phyloP scores from a whole-genome alignment of 352 stramenopile species.

The Phytopythium helicoides region DNA sequence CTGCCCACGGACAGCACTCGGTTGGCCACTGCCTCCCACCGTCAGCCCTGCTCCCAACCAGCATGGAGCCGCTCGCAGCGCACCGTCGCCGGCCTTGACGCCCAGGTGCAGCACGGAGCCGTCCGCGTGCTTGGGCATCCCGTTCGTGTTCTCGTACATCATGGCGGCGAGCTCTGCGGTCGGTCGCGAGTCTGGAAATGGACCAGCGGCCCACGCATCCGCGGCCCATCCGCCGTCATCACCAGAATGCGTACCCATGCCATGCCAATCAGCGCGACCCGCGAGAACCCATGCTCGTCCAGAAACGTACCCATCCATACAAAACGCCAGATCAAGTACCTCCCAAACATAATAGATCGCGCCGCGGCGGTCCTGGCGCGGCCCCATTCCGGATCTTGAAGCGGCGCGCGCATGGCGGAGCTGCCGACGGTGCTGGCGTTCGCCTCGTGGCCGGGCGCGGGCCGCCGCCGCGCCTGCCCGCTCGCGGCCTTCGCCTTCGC shows the following conservation, averaged over 20 bases:
- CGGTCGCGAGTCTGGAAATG: too few relatives aligned
- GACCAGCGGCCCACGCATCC: too few relatives aligned
- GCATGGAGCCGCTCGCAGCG: background rate
- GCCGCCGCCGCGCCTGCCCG: constrained; percentile 41
- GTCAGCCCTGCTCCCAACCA: background rate
- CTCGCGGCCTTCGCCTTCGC: constrained; percentile 54
- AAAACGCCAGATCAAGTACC: too few relatives aligned
- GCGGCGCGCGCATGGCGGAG: too few relatives aligned
- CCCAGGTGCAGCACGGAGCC: constrained; percentile 42
- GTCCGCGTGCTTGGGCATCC: constrained; percentile 37
- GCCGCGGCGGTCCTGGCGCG: too few relatives aligned
- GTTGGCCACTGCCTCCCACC: constrained; percentile 28
- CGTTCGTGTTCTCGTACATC: constrained; percentile 46
- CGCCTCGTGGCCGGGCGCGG: constrained; percentile 49
- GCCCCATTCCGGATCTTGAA: too few relatives aligned
- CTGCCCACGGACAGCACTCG: constrained; percentile 48
- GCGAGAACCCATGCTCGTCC: too few relatives aligned
- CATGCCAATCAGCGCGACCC: background rate
- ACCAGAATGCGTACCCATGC: background rate
- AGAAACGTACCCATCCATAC: too few relatives aligned
- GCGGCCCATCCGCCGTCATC: constrained; percentile 1
- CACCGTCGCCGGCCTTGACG: constrained; percentile 36
- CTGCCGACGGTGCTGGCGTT: constrained; percentile 39
- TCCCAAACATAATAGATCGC: background rate
- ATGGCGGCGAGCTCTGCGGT: too few relatives aligned